Evolutionary conservation across 202 grass and related monocot genomes (phyloP), one percentile per base, ranked within the genome.

Genomic region (Schoenoplectus triqueter): DNA sequence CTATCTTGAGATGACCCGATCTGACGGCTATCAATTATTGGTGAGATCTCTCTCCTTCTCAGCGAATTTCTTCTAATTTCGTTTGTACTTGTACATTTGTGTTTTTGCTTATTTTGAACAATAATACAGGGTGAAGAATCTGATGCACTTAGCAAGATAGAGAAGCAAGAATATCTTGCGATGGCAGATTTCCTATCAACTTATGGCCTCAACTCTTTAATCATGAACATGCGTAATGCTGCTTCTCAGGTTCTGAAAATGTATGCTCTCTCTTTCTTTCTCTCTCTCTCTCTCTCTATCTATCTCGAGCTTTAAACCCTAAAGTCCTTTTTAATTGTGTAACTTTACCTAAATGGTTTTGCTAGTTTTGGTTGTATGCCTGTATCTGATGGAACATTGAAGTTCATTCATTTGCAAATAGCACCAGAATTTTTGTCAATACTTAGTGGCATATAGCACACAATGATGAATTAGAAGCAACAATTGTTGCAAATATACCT

Each of bases 1-100:
- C 61, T 99, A 99, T 88, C 82, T 96, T 64, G 96, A 99, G 68
- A 87, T 94, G 90, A 89, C 93, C 6, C 90, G 91, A 87, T 90
- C 93, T 19, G 86, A 91, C 69, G 72, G 85, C 77, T 71, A 86
- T 11, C 80, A 90, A 6, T 40, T 87, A 17, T 82, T 91, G 81
- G 96, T 96, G 86, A 56, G 73, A 51, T n/a, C 45, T 39, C 15
- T 64, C 21, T 90, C 55, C 15, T 11, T 63, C 17, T 9, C 0
- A 22, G 19, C 1, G 47, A 72, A 42, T 10, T 19, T 46, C 56
- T 44, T 9, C 14, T 45, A 64, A 39, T 83, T 57, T 76, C 52
- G 2, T 65, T 66, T 85, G 22, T 5, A 31, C 10, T 50, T 7
- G 46, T 50, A 70, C 19, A 3, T 41, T 42, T 47, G n/a, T 19